Evolutionary conservation across 1,284 basidiomycete species (phyloP).

Genomic region (Rhodotorula sp.): DNA sequence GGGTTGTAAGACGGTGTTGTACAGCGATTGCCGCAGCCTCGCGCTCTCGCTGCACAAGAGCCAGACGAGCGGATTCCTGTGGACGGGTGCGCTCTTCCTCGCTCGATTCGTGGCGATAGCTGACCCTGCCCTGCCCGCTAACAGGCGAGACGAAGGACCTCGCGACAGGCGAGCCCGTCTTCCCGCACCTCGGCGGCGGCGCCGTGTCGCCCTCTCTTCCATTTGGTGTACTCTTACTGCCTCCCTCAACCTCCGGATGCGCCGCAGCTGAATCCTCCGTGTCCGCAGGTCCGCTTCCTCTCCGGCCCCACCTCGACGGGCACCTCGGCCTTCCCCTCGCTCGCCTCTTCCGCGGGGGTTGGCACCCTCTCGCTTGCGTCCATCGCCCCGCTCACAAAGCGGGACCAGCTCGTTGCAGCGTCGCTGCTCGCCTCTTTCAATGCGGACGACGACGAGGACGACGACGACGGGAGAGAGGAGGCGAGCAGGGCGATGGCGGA

Average conservation of each 20-base stretch:
- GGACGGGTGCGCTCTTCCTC: slow-evolving; percentile 22
- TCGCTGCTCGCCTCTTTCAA: slow-evolving; percentile 16
- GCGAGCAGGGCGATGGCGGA: slow-evolving; percentile 6
- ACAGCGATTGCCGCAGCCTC: slow-evolving; percentile 77
- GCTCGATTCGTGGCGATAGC: rapidly evolving
- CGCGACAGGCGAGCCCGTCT: slow-evolving; percentile 29
- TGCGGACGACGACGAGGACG: neutral
- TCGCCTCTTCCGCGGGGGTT: neutral
- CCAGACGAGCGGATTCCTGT: slow-evolving; percentile 70
- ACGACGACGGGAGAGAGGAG: neutral
- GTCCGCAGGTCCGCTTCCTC: slow-evolving; percentile 34
- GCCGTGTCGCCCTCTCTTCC: slow-evolving; percentile 21
- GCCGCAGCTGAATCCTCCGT: neutral
- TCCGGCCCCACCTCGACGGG: slow-evolving; percentile 29
- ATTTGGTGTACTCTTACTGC: slow-evolving; percentile 17
- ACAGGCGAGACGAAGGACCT: slow-evolving; percentile 31
- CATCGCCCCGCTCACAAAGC: slow-evolving; percentile 9
- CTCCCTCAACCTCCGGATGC: too few species aligned
- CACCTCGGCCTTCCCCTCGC: slow-evolving; percentile 22
- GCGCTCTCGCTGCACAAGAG: slow-evolving; percentile 67
- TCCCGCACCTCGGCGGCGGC: slow-evolving; percentile 34
- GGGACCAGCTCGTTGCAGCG: slow-evolving; percentile 34
- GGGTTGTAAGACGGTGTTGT: slow-evolving; percentile 82
- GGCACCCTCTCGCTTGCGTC: neutral
- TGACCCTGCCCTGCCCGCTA: neutral